Base-by-base conservation (phyloP, 352 stramenopile genomes). In the Globisporangium solare region DNA sequence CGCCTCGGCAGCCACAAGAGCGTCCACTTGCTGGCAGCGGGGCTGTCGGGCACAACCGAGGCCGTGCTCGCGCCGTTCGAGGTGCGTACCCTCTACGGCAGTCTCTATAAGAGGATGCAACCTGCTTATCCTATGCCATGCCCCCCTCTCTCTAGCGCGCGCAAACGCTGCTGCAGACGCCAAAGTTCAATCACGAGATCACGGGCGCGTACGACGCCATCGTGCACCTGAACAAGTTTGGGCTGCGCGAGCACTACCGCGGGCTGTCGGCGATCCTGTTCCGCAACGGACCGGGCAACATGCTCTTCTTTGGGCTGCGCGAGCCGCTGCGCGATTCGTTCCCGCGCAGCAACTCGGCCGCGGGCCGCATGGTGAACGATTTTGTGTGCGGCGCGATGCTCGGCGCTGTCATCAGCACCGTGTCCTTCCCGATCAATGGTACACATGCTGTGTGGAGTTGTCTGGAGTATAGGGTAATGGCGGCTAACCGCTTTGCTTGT, bases 361-460 rank as follows among this genome's bases (percentile, higher is more conserved):
- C 60, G 1, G 61, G 67, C 8, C 74, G 67, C 0, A 78, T 95
- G 70, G 57, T 71, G 3, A 85, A 83, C 61, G 85, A 96, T 54
- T 96, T 96, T 54, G 55, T 94, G n/a, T 88, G 76, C 52, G 87
- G 87, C 17, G 85, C 83, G 0, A 74, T 94, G 64, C 63, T 96
- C 5, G 87, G 87, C 7, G 87, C 87, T 2, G 65, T 88, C 45
- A 89, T 96, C 51, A 94, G 83, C 45, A 96, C 85, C 0, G 68
- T 89, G 24, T 88, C 76, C 37, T 96, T 94, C 55, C 87, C 87
- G 8, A 77, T 93, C 50, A 93, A 93, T 50, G 83, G 83, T 93
- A 60, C 31, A 65, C 31, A 65, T 66, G 4, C 11, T 35, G 27
- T 27, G 24, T 27, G 24, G 24, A 27, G 24, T 27, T 27, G 24